Evolutionary conservation across 1,284 basidiomycete genomes (phyloP).

Genomic region (Rhodotorula sp.): DNA sequence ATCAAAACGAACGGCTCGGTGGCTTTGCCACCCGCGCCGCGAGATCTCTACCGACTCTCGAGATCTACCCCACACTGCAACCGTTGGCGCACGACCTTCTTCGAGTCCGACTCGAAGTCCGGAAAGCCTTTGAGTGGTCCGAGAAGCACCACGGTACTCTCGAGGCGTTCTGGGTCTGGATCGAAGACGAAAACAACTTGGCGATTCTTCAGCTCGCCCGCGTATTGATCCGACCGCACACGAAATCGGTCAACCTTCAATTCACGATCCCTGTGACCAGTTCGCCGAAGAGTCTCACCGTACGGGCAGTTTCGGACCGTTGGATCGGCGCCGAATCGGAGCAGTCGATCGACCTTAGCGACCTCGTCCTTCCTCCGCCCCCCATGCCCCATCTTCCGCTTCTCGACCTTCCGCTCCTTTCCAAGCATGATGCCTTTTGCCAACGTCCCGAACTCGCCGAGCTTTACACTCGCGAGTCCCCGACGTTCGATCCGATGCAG

Average conservation of each 20-base stretch:
- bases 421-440: conserved; percentile 52
- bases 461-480: conserved; percentile 37
- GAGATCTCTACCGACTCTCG: conserved; percentile 76
- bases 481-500: conserved; percentile 72
- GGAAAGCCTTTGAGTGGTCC: conserved; percentile 80
- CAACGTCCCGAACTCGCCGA: conserved; percentile 21
- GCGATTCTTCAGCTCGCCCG: conserved; percentile 79
- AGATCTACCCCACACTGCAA: conserved; percentile 65
- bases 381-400: conserved; percentile 65
- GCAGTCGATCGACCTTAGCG: conserved; percentile 62
- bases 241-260: conserved; percentile 62
- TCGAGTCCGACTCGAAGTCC: conserved; percentile 62
- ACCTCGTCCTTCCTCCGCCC: conserved; percentile 71
- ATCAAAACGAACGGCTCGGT: conserved; percentile 83
- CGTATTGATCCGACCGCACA: conserved; percentile 68
- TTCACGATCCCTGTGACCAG: conserved; percentile 74
- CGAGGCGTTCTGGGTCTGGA: conserved; percentile 95
- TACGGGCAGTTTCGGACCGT: conserved; percentile 81
- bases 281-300: conserved; percentile 60
- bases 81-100: conserved; percentile 83
- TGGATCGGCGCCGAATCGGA: conserved; percentile 92
- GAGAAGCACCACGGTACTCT: conserved; percentile 67
- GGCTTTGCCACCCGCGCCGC: conserved; percentile 74
- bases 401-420: conserved; percentile 78
- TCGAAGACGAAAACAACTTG: conserved; percentile 77